phyloP scores from a whole-genome alignment of 2,329 filamentous ascomycete species.

The Colletotrichum sp. region DNA sequence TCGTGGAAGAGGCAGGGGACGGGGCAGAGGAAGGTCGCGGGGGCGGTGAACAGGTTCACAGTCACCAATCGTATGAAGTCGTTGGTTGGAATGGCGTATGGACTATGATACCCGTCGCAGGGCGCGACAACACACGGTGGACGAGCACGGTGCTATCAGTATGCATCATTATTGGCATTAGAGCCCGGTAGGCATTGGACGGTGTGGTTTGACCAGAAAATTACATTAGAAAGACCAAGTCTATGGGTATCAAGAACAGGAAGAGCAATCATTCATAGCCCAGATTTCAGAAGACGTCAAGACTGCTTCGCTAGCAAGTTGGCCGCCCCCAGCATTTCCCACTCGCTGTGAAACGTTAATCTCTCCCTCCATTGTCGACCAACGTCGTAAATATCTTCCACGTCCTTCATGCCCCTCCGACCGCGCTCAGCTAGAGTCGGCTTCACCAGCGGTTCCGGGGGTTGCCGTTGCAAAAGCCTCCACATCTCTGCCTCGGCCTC shows the following conservation, averaged over 20 bases:
- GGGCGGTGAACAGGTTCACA: not conserved
- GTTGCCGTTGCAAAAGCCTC: slow-evolving; percentile 44
- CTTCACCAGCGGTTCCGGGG: slow-evolving; percentile 38
- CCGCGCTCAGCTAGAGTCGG: slow-evolving; percentile 31
- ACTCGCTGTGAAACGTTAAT: slow-evolving; percentile 43
- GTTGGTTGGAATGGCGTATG: not conserved
- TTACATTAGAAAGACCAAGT: not conserved
- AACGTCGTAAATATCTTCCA: slow-evolving; percentile 41
- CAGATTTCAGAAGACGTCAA: not conserved
- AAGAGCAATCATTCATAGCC: not conserved
- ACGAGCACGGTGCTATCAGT: not conserved
- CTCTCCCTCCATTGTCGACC: slow-evolving; percentile 43
- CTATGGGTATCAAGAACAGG: slow-evolving; percentile 14
- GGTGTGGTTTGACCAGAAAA: not conserved
- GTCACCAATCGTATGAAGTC: not conserved
- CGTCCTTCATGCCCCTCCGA: slow-evolving; percentile 31
- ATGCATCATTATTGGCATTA: not conserved
- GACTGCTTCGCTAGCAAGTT: not conserved
- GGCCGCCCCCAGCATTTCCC: slow-evolving; percentile 38
- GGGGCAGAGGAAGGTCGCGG: slow-evolving; percentile 23
- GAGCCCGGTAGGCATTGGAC: not conserved
- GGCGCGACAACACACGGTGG: not conserved
- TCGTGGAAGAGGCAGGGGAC: slow-evolving; percentile 36
- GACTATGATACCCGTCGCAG: slow-evolving; percentile 14
- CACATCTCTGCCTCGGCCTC: slow-evolving; percentile 51